Base-by-base conservation (phyloP, 805 yeast genomes). In the Clavispora vitiphila region DNA sequence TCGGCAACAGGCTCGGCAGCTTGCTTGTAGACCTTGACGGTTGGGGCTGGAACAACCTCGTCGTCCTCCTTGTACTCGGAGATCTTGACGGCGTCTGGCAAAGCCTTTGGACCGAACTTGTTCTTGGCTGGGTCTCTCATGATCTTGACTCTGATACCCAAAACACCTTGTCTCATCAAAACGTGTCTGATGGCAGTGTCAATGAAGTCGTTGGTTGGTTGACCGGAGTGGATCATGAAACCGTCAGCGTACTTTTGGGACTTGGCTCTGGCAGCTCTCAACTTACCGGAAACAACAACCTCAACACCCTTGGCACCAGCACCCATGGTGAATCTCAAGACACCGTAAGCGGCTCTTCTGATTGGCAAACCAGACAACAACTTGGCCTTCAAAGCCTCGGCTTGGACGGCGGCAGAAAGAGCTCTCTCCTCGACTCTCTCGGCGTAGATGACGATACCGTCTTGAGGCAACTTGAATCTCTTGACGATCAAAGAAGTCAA, bases 141-240 rank as follows among this genome's bases (percentile, higher is more conserved):
- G 71, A 93, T 93, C 85, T 93, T 93, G 68, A 93, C 98, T 84
- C 87, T 91, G 73, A 93, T 84, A 84, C 99, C 99, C 70, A 93
- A 83, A 58, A 93, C 98, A 88, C 99, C 99, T 80, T 93, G 98
- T 83, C 98, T 90, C 81, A 93, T 85, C 72, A 93, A 81, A 65
- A 91, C 98, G 91, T 93, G 98, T 79, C 99, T 90, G 73, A 96
- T 90, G 64, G 99, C 99, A 70, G 82, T 77, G 77, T 93, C 99
- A 70, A 93, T 93, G 85, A 93, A 93, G 72, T 93, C 99, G 62
- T 79, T 83, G 74, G 91, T 93, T 78, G 99, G 99, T 81, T 93
- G 99, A 87, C 99, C 99, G 67, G 97, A 89, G 93, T 93, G 99
- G 83, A 93, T 93, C 93, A 93, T 87, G 96, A 93, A 93, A 82